Conservation (phyloP, 2,329 filamentous ascomycete species). For the Lachnellula cervina region DNA sequence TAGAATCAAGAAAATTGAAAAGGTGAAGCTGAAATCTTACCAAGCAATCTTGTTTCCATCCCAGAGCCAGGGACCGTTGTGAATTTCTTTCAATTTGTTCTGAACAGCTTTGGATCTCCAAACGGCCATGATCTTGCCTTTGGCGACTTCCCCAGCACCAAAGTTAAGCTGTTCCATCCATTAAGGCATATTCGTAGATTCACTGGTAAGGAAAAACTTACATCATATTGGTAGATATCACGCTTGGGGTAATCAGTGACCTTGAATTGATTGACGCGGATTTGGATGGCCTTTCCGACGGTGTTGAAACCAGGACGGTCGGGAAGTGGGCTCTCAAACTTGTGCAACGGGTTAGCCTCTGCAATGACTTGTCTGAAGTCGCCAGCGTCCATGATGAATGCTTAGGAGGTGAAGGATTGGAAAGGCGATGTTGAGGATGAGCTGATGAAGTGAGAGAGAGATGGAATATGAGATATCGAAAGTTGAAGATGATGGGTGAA, state of each 20-base stretch:
- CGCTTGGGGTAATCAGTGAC: constrained; percentile 55
- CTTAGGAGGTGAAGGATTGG: background rate
- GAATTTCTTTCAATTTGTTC: constrained; percentile 42
- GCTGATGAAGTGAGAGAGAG: background rate
- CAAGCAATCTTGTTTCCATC: constrained; percentile 86
- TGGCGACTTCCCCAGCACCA: constrained; percentile 57
- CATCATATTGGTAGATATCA: constrained; percentile 79
- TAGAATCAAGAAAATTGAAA: background rate
- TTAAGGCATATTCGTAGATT: constrained; percentile 7
- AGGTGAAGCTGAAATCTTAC: constrained; percentile 41
- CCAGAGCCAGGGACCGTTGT: constrained; percentile 57
- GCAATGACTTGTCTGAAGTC: constrained; percentile 25
- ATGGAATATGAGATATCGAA: background rate
- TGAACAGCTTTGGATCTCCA: constrained; percentile 65
- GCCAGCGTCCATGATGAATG: constrained; percentile 25
- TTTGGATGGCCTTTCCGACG: constrained; percentile 47
- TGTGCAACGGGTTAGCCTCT: constrained; percentile 12
- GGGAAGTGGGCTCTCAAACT: constrained; percentile 27
- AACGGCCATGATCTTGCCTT: constrained; percentile 65
- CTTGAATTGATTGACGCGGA: constrained; percentile 70
- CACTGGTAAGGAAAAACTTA: constrained; percentile 42
- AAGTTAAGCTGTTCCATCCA: constrained; percentile 55
- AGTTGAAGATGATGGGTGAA: constrained; percentile 3
- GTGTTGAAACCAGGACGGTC: constrained; percentile 53
- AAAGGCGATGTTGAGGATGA: background rate